These are phyloP conservation scores for Comarum palustre DNA, from an alignment of 306 rosid species.

Conservation along the genomic window DNA sequence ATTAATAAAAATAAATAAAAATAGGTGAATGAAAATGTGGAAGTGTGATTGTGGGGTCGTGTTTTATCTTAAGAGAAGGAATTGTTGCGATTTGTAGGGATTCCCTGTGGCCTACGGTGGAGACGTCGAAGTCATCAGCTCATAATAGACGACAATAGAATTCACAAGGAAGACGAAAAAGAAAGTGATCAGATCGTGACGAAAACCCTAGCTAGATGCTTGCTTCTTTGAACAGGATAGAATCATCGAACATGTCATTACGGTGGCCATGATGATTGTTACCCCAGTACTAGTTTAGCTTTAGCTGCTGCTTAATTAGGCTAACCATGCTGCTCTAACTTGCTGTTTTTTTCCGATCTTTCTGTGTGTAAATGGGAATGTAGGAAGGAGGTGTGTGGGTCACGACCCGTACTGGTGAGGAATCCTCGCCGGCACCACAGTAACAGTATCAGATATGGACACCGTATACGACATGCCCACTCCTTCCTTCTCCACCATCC, in stretches of 20 bases:
- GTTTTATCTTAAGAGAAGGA: slow-evolving; percentile 23
- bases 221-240: background rate
- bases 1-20: background rate
- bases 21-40: background rate
- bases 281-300: background rate
- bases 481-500: background rate
- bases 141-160: no score
- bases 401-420: background rate
- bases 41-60: slow-evolving; percentile 18
- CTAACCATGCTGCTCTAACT: background rate
- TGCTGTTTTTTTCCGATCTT: background rate
- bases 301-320: background rate
- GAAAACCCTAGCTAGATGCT: background rate
- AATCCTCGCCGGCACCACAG: slow-evolving; percentile 14
- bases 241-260: background rate
- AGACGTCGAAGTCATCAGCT: slow-evolving; percentile 6
- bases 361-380: background rate
- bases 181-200: background rate
- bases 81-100: slow-evolving; percentile 22
- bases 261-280: background rate
- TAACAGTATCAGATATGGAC: slow-evolving; percentile 13
- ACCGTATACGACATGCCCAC: slow-evolving; percentile 27
- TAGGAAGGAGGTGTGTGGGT: background rate
- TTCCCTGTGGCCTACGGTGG: slow-evolving; percentile 27
- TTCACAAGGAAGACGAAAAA: slow-evolving; percentile 9